phyloP scores from a whole-genome alignment of 2,329 filamentous ascomycete species.

The Tetracladium maxilliforme region DNA sequence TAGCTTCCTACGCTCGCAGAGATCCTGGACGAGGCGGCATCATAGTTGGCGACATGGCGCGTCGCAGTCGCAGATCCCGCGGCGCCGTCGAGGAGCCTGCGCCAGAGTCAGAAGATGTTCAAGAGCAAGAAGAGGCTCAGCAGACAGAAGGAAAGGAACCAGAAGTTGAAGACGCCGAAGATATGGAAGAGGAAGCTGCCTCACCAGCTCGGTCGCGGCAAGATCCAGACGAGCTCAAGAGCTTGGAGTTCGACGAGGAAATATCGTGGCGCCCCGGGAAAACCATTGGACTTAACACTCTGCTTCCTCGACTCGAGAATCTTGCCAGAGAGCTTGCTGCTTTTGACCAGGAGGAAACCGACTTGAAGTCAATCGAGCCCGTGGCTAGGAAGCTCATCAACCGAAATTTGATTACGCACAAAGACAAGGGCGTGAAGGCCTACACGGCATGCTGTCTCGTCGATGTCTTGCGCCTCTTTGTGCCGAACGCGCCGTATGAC shows the following conservation, averaged over 20 bases:
- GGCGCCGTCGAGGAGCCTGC: constrained; percentile 3
- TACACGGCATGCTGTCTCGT: constrained; percentile 82
- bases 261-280: constrained; percentile 87
- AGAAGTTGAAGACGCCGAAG: not conserved
- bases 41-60: too few species aligned
- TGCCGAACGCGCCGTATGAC: constrained; percentile 89
- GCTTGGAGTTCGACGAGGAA: constrained; percentile 68
- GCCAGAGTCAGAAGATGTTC: constrained; percentile 5
- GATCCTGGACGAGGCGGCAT: too few species aligned
- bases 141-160: constrained; percentile 2
- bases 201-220: constrained; percentile 17
- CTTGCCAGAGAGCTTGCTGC: constrained; percentile 72
- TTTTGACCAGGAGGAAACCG: constrained; percentile 75
- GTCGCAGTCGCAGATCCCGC: too few species aligned
- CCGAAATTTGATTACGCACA: constrained; percentile 73
- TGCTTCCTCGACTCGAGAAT: constrained; percentile 66
- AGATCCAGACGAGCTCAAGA: constrained; percentile 23
- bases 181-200: constrained; percentile 18
- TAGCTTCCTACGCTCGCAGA: too few species aligned
- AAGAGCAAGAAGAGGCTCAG: constrained; percentile 10
- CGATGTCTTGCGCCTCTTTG: constrained; percentile 83
- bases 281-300: constrained; percentile 69
- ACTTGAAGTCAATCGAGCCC: constrained; percentile 68
- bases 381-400: constrained; percentile 77
- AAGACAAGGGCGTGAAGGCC: constrained; percentile 85